A percentile compares a stretch with the other conserved stretches of the same genome.
Conservation (phyloP, 257 asterid species). For the Haberlea rhodopensis region DNA sequence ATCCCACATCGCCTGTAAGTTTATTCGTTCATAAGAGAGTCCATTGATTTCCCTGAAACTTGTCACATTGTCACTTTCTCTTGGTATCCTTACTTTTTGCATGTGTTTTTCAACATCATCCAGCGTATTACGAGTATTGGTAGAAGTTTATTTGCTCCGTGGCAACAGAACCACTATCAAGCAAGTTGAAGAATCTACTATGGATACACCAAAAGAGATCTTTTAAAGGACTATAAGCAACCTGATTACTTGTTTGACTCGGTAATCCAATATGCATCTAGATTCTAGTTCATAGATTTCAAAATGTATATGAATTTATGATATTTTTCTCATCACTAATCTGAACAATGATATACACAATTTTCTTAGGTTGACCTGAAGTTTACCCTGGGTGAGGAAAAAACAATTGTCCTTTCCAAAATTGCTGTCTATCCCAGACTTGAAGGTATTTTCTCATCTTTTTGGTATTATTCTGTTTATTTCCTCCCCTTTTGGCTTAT, state of each 20-base stretch:
- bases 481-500: background rate
- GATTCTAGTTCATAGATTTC: background rate
- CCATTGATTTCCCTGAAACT: background rate
- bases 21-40: slow-evolving; percentile 10
- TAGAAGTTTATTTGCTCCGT: slow-evolving; percentile 69
- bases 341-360: slow-evolving; percentile 2
- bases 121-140: slow-evolving; percentile 42
- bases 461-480: background rate
- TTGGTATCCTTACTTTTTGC: background rate
- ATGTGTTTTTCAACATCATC: slow-evolving; percentile 19
- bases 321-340: slow-evolving; percentile 17
- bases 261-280: slow-evolving; percentile 35
- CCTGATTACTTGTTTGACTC: slow-evolving; percentile 83
- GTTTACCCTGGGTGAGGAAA: slow-evolving; percentile 79
- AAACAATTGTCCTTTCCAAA: slow-evolving; percentile 62
- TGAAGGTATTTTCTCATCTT: slow-evolving; percentile 56
- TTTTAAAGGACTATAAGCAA: slow-evolving; percentile 90
- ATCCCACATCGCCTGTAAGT: slow-evolving; percentile 52
- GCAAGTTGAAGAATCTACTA: slow-evolving; percentile 60
- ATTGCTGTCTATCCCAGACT: slow-evolving; percentile 73
- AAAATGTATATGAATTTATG: background rate
- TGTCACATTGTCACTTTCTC: slow-evolving; percentile 4
- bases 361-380: slow-evolving; percentile 75
- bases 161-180: slow-evolving; percentile 62
- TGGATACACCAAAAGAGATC: slow-evolving; percentile 90